These are phyloP conservation scores for Schwanniomyces pseudopolymorphus DNA, from an alignment of 805 yeast species.

Conservation along the genomic window DNA sequence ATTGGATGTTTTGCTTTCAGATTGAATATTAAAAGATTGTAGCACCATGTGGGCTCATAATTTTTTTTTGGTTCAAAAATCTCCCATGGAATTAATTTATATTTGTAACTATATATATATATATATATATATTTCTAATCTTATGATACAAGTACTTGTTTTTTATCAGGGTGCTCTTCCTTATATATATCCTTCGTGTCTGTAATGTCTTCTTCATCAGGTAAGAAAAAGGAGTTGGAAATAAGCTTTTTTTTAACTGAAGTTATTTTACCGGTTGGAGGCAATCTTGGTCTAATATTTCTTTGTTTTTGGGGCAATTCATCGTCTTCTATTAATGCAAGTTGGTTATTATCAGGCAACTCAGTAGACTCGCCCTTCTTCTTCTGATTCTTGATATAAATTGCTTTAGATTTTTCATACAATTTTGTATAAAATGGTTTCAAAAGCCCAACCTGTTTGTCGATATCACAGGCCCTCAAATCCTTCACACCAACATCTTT, in stretches of 20 bases:
- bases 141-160: neutral
- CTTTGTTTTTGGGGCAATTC: constrained; percentile 79
- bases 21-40: neutral
- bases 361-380: constrained; percentile 39
- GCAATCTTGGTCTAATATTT: constrained; percentile 73
- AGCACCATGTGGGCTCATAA: neutral
- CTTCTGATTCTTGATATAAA: constrained; percentile 37
- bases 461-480: constrained; percentile 52
- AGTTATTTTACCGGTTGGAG: constrained; percentile 86
- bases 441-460: constrained; percentile 55
- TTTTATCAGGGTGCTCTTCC: neutral
- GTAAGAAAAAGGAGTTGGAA: constrained; percentile 54
- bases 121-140: neutral
- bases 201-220: constrained; percentile 18
- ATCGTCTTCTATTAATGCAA: constrained; percentile 70
- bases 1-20: neutral
- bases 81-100: neutral
- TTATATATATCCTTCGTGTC: neutral
- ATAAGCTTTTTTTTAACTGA: constrained; percentile 63
- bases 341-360: constrained; percentile 36
- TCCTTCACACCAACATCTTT: constrained; percentile 54
- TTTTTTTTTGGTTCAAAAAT: neutral
- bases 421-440: constrained; percentile 49
- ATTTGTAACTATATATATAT: neutral
- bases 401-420: constrained; percentile 45